Conservation (phyloP, 805 yeast genomes). For the Candida ascalaphidarum region DNA sequence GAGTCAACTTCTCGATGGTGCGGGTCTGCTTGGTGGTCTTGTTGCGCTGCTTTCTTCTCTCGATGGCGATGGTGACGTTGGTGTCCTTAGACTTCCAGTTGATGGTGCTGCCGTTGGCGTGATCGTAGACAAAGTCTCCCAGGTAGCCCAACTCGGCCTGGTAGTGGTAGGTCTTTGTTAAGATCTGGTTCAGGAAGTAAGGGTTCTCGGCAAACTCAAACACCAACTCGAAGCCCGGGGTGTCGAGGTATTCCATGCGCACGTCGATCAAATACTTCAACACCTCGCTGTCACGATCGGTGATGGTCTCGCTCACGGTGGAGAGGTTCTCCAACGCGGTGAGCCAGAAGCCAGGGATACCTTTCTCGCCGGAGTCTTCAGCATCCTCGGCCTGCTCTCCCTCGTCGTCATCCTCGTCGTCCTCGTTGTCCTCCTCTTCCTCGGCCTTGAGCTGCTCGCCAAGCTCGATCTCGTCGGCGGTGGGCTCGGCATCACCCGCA, state of each 20-base stretch:
- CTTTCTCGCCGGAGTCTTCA: slow-evolving; percentile 38
- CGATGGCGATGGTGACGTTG: slow-evolving; percentile 80
- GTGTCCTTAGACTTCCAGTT: slow-evolving; percentile 74
- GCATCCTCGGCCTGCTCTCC: slow-evolving; percentile 37
- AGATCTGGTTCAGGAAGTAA: slow-evolving; percentile 61
- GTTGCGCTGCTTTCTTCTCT: slow-evolving; percentile 95
- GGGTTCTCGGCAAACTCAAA: slow-evolving; percentile 75
- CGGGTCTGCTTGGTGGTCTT: slow-evolving; percentile 94
- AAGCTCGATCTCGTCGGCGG: slow-evolving; percentile 63
- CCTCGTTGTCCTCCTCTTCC: slow-evolving; percentile 35
- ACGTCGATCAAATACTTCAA: slow-evolving; percentile 61
- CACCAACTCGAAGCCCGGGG: slow-evolving; percentile 83
- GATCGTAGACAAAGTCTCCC: slow-evolving; percentile 95
- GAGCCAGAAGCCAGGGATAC: slow-evolving; percentile 94
- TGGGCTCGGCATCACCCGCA: slow-evolving; percentile 68
- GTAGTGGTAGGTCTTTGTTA: slow-evolving; percentile 85
- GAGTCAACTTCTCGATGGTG: slow-evolving; percentile 88
- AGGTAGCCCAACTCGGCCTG: slow-evolving; percentile 90
- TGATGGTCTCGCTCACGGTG: slow-evolving; percentile 72
- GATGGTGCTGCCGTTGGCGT: slow-evolving; percentile 85
- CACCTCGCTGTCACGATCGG: slow-evolving; percentile 86
- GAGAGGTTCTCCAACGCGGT: slow-evolving; percentile 87
- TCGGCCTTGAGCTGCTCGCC: slow-evolving; percentile 68
- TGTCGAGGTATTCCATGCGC: slow-evolving; percentile 66
- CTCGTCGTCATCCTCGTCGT: slow-evolving; percentile 31